Percentiles rank a stretch among this genome's conserved stretches.
These are phyloP conservation scores for Ettlia oleoabundans DNA, from an alignment of 139 green algal genomes.

Conservation along the genomic window DNA sequence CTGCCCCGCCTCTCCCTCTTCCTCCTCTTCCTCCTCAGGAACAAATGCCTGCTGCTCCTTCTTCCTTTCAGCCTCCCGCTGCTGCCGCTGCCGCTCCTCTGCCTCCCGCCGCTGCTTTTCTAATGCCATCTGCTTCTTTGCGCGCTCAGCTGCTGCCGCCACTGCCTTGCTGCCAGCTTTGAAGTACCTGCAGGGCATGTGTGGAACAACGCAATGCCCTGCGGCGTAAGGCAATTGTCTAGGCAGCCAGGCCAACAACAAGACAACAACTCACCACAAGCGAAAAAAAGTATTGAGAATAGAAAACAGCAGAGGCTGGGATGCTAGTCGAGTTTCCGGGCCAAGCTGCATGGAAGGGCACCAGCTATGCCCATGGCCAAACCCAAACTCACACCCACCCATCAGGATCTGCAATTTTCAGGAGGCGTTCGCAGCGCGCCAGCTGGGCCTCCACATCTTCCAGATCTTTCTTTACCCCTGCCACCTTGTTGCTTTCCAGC, in stretches of 20 bases:
- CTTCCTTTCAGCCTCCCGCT: conserved; percentile 8
- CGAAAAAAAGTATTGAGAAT: neutral
- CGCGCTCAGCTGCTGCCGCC: conserved; percentile 26
- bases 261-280: too few species aligned
- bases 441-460: conserved; percentile 62
- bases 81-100: conserved; percentile 29
- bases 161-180: conserved; percentile 52
- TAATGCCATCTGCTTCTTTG: conserved; percentile 16
- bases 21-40: conserved; percentile 32
- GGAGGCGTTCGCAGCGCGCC: conserved; percentile 56
- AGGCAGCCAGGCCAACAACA: neutral
- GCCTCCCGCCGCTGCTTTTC: conserved; percentile 44
- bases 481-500: conserved; percentile 72
- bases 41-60: conserved; percentile 5
- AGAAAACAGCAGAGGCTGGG: neutral
- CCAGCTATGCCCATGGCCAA: too few species aligned
- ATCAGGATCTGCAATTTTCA: conserved; percentile 74
- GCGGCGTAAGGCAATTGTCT: neutral
- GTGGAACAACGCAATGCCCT: neutral
- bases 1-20: neutral
- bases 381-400: too few species aligned
- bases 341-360: too few species aligned
- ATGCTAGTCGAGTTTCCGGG: too few species aligned
- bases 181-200: conserved; percentile 69
- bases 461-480: conserved; percentile 54